Conservation (phyloP, 805 yeast species). For the Candida pini region DNA sequence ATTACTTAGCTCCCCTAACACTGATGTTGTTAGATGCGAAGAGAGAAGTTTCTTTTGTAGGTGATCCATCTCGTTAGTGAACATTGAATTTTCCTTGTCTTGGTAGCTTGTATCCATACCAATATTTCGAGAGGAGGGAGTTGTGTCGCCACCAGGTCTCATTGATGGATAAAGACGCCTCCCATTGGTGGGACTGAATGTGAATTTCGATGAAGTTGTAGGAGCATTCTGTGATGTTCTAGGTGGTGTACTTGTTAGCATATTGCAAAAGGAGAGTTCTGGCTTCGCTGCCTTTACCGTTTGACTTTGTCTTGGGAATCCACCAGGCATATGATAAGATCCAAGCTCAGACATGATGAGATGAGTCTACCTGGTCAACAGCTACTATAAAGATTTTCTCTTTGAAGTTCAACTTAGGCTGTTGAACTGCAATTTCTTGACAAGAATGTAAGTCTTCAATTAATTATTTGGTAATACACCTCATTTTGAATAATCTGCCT, state of each 20-base stretch:
- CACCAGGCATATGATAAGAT: constrained; percentile 16
- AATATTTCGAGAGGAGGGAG: constrained; percentile 5
- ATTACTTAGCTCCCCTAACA: constrained; percentile 37
- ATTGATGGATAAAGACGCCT: constrained; percentile 22
- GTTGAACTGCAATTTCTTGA: no score
- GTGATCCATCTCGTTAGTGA: constrained; percentile 25
- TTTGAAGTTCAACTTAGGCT: background rate
- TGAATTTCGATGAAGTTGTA: constrained; percentile 23
- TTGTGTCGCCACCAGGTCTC: constrained; percentile 9
- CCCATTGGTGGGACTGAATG: constrained; percentile 27
- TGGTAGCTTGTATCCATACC: constrained; percentile 22
- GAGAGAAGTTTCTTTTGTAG: constrained; percentile 43
- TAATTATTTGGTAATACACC: background rate
- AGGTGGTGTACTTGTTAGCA: constrained; percentile 14
- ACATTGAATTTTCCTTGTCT: constrained; percentile 24
- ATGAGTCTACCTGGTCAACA: background rate
- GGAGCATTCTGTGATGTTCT: constrained; percentile 7
- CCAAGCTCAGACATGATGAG: constrained; percentile 5
- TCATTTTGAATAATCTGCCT: background rate
- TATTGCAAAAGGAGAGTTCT: background rate
- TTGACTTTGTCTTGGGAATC: constrained; percentile 12
- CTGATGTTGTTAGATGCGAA: constrained; percentile 39
- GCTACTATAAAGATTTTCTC: background rate
- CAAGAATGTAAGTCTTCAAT: no score
- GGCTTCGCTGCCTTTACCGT: background rate